These are phyloP conservation scores for Coprinellus micaceus DNA, from an alignment of 768 basidiomycete species.

Conservation along the genomic window DNA sequence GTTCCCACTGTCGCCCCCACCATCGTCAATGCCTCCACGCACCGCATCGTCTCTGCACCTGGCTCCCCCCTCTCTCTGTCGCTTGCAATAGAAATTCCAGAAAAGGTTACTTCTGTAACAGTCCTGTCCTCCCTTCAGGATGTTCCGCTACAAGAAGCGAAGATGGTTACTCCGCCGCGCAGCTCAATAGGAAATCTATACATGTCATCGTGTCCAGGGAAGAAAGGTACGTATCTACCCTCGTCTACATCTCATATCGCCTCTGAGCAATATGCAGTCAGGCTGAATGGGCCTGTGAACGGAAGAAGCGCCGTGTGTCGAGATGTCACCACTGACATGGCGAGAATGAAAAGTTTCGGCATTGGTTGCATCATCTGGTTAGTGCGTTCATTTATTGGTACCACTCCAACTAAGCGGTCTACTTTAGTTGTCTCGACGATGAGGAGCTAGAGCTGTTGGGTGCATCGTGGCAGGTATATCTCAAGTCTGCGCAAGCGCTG, in stretches of 20 bases:
- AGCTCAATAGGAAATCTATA: conserved; percentile 76
- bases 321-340: conserved; percentile 73
- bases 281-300: conserved; percentile 68
- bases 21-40: too few relatives aligned
- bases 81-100: conserved; percentile 16
- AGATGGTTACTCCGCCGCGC: not conserved
- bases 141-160: not conserved
- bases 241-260: not conserved
- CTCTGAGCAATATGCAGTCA: conserved; percentile 39
- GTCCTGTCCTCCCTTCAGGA: not conserved
- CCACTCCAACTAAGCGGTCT: conserved; percentile 4
- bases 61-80: conserved; percentile 17
- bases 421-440: conserved; percentile 75
- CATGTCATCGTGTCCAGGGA: conserved; percentile 91
- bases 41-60: not conserved
- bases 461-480: conserved; percentile 81
- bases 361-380: conserved; percentile 84
- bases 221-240: conserved; percentile 61
- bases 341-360: conserved; percentile 67
- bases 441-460: conserved; percentile 81
- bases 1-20: too few relatives aligned
- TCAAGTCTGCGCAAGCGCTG: conserved; percentile 50
- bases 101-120: not conserved
- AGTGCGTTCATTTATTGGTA: conserved; percentile 16
- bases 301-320: conserved; percentile 82